Conservation (phyloP, 2,329 filamentous ascomycete genomes). For the Ceratocystiopsis brevicomis region DNA sequence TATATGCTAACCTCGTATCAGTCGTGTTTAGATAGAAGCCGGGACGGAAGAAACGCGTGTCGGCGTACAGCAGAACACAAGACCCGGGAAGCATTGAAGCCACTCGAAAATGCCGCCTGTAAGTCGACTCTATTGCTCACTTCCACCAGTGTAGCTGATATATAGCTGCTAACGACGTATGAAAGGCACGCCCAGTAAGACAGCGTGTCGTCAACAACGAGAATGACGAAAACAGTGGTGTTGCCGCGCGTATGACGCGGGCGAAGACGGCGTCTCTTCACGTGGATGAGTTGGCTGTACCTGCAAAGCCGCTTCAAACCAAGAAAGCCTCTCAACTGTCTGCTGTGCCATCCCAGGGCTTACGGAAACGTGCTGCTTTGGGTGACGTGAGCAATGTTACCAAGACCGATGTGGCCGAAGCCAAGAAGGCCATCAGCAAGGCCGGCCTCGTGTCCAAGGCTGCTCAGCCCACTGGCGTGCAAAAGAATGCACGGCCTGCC, state of each 20-base stretch:
- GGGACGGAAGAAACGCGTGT: too few species aligned
- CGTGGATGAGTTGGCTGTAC: conserved; percentile 40
- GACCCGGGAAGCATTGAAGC: too few species aligned
- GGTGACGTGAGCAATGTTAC: conserved; percentile 91
- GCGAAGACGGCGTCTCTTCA: conserved; percentile 67
- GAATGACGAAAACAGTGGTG: conserved; percentile 75
- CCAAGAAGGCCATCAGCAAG: conserved; percentile 57
- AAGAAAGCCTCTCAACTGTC: conserved; percentile 42
- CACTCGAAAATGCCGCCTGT: conserved; percentile 9
- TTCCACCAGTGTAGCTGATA: not conserved
- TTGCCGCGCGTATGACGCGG: conserved; percentile 70
- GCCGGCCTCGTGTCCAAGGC: conserved; percentile 59
- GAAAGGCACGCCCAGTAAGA: conserved; percentile 41
- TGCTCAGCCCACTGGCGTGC: conserved; percentile 61
- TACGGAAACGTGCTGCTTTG: conserved; percentile 63
- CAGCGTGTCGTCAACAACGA: conserved; percentile 68
- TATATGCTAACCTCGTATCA: too few species aligned
- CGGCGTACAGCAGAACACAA: too few species aligned
- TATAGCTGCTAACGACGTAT: not conserved
- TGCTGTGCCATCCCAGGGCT: conserved; percentile 18
- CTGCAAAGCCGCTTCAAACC: conserved; percentile 43
- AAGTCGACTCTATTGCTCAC: not conserved
- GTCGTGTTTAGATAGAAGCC: too few species aligned
- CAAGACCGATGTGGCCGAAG: conserved; percentile 53
- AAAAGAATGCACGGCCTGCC: conserved; percentile 63